Evolutionary conservation across 495 filamentous ascomycete species (phyloP).

Genomic region (Xylaria cubensis): DNA sequence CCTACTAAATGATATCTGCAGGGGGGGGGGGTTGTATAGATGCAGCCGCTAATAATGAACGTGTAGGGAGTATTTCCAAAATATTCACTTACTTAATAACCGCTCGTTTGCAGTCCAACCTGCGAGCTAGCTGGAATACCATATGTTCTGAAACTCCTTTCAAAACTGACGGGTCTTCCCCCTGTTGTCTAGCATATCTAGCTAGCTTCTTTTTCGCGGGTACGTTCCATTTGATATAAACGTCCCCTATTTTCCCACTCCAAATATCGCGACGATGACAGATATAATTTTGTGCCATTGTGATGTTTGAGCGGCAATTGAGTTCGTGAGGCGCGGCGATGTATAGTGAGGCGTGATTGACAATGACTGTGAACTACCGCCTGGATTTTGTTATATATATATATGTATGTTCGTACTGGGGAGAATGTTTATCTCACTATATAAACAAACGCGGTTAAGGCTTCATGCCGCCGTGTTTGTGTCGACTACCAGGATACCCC

Average conservation of each 20-base stretch:
- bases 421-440: background rate
- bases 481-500: background rate
- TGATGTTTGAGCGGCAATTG: background rate
- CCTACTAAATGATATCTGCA: background rate
- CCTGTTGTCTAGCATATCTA: background rate
- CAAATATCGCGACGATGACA: background rate
- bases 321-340: no score
- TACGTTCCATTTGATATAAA: background rate
- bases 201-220: background rate
- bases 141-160: conserved; percentile 3
- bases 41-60: background rate
- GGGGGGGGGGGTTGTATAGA: background rate
- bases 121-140: conserved; percentile 3
- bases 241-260: background rate
- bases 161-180: background rate
- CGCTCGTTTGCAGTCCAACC: background rate
- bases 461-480: background rate
- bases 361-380: background rate
- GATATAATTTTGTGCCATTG: background rate
- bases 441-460: background rate
- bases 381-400: background rate
- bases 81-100: conserved; percentile 1
- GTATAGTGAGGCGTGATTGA: background rate
- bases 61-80: background rate
- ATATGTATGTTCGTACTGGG: background rate